phyloP scores from a whole-genome alignment of 345 rosid species.

The Gossypium rotundifolium region DNA sequence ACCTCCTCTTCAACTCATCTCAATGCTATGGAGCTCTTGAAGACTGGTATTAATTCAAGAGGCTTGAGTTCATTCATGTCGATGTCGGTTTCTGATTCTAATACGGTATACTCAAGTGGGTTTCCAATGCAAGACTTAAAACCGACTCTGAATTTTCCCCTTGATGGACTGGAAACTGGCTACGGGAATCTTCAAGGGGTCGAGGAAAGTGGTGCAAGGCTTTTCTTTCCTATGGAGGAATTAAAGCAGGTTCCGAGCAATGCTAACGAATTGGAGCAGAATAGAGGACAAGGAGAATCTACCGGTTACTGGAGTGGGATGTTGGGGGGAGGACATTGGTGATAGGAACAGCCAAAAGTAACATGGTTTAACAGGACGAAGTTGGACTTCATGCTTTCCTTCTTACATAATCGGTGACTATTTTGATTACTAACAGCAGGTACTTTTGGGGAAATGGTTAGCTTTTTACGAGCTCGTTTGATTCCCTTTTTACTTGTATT shows the following conservation, averaged over 20 bases:
- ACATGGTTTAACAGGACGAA: background rate
- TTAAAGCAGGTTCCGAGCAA: slow-evolving; percentile 16
- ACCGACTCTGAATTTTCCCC: slow-evolving; percentile 34
- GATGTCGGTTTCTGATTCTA: slow-evolving; percentile 21
- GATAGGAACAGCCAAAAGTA: background rate
- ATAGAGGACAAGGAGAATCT: slow-evolving; percentile 25
- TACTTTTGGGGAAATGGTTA: background rate
- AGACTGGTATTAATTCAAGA: slow-evolving; percentile 18
- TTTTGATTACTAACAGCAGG: slow-evolving; percentile 7
- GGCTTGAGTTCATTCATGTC: slow-evolving; percentile 28
- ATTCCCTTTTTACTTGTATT: background rate
- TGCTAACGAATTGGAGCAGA: slow-evolving; percentile 20
- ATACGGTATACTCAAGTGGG: slow-evolving; percentile 18
- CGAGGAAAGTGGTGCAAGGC: slow-evolving; percentile 32
- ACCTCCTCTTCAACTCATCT: slow-evolving; percentile 15
- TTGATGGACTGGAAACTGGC: slow-evolving; percentile 29
- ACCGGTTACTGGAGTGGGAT: slow-evolving; percentile 37
- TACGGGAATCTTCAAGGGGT: slow-evolving; percentile 24
- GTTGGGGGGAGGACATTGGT: slow-evolving; percentile 27
- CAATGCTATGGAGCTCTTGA: slow-evolving; percentile 23
- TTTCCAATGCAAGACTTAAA: slow-evolving; percentile 36
- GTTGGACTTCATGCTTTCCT: background rate
- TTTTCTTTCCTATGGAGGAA: slow-evolving; percentile 32
- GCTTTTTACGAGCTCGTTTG: too few species aligned
- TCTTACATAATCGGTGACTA: background rate